Conservation (phyloP, 2,329 filamentous ascomycete genomes). For the Aspergillus sp. region DNA sequence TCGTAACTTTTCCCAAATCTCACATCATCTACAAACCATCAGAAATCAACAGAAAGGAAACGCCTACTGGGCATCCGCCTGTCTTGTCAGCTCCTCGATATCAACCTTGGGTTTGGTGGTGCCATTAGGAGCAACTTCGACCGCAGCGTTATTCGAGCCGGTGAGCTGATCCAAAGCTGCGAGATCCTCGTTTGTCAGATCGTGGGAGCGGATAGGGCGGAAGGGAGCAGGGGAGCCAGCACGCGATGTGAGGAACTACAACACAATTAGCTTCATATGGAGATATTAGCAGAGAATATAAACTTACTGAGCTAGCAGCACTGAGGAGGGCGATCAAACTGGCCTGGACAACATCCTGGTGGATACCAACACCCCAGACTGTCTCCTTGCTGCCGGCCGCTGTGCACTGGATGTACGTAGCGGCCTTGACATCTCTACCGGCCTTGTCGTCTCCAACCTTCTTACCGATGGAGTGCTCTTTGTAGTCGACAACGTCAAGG, state of each 20-base stretch:
- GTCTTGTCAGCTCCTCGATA: slow-evolving; percentile 31
- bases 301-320: slow-evolving; percentile 74
- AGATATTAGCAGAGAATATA: neutral
- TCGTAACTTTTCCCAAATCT: neutral
- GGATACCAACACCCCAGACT: slow-evolving; percentile 50
- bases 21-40: neutral
- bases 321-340: slow-evolving; percentile 78
- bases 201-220: slow-evolving; percentile 51
- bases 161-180: slow-evolving; percentile 38
- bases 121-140: slow-evolving; percentile 15
- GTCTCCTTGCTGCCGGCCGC: slow-evolving; percentile 55
- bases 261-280: too few relatives aligned
- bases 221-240: slow-evolving; percentile 62
- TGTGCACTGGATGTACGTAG: slow-evolving; percentile 87
- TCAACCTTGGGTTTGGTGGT: slow-evolving; percentile 27
- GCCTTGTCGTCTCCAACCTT: slow-evolving; percentile 20
- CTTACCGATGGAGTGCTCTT: slow-evolving; percentile 81
- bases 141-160: slow-evolving; percentile 14
- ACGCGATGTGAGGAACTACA: slow-evolving; percentile 64
- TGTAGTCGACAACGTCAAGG: slow-evolving; percentile 88
- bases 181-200: slow-evolving; percentile 39
- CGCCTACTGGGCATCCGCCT: slow-evolving; percentile 27
- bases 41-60: neutral
- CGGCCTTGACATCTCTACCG: slow-evolving; percentile 80
- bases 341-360: slow-evolving; percentile 86